These are phyloP conservation scores for Vararia minispora DNA, from an alignment of 768 basidiomycete genomes.

Conservation along the genomic window DNA sequence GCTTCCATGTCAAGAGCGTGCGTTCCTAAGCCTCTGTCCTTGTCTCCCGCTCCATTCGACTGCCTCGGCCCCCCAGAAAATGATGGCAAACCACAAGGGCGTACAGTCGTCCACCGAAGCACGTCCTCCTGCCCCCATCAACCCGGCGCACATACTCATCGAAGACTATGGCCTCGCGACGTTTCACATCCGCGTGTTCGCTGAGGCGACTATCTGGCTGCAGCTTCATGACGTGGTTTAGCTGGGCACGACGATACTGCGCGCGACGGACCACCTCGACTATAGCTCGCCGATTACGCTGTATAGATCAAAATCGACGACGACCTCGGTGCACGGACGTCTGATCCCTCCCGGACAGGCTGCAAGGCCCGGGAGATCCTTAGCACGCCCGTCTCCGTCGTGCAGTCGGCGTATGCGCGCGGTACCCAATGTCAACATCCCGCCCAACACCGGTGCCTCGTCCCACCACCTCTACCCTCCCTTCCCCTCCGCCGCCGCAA, in stretches of 20 bases:
- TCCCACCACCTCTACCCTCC: constrained; percentile 31
- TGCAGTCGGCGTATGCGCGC: constrained; percentile 81
- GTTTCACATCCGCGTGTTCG: constrained; percentile 82
- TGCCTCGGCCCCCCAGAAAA: constrained; percentile 51
- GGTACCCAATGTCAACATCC: constrained; percentile 81
- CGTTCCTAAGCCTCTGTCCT: constrained; percentile 18
- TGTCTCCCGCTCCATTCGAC: neutral
- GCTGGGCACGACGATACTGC: constrained; percentile 51
- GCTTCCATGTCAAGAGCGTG: constrained; percentile 78
- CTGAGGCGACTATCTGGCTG: constrained; percentile 77
- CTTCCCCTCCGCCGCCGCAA: constrained; percentile 25
- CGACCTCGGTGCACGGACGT: constrained; percentile 59
- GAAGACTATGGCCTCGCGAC: constrained; percentile 76
- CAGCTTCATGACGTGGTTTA: constrained; percentile 65
- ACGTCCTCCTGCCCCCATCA: constrained; percentile 14
- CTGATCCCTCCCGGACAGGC: constrained; percentile 81
- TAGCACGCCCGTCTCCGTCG: constrained; percentile 78
- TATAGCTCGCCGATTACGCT: constrained; percentile 83
- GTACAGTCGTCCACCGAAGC: constrained; percentile 77
- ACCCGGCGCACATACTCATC: constrained; percentile 40
- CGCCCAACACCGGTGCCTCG: constrained; percentile 87
- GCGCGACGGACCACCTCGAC: constrained; percentile 75
- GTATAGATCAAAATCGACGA: constrained; percentile 68
- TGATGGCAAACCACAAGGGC: constrained; percentile 89
- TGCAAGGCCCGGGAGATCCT: constrained; percentile 78